These are phyloP conservation scores for Candida sanyaensis DNA, from an alignment of 1,139 yeast genomes.

Conservation along the genomic window DNA sequence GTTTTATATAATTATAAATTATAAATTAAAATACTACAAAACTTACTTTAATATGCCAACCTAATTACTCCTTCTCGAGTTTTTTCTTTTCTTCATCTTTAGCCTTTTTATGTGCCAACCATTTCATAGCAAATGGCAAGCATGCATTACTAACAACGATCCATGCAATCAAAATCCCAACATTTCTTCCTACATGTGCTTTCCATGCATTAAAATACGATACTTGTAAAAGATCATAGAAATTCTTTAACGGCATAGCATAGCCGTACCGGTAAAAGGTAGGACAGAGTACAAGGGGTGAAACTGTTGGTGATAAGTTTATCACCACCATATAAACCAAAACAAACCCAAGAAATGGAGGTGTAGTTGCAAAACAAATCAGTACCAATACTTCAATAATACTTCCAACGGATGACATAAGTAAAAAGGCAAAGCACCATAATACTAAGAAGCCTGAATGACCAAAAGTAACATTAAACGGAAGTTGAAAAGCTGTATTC, in stretches of 20 bases:
- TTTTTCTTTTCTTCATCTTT: no score
- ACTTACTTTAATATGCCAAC: no score
- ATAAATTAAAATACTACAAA: no score
- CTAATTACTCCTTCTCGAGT: no score
- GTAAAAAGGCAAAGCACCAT: conserved; percentile 55
- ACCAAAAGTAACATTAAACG: conserved; percentile 36
- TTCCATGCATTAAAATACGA: conserved; percentile 46
- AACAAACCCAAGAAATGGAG: conserved; percentile 51
- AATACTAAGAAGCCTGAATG: conserved; percentile 60
- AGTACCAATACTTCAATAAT: conserved; percentile 47
- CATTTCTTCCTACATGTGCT: conserved; percentile 46
- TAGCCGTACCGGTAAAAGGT: conserved; percentile 50
- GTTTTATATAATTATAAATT: no score
- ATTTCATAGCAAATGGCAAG: conserved; percentile 41
- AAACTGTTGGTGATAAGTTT: conserved; percentile 50
- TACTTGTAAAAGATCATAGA: conserved; percentile 48
- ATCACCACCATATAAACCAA: conserved; percentile 43
- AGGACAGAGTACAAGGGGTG: conserved; percentile 50
- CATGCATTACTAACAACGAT: conserved; percentile 36
- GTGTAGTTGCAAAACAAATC: conserved; percentile 36
- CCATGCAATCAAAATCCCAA: conserved; percentile 53
- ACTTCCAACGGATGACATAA: conserved; percentile 54
- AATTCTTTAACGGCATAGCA: conserved; percentile 53
- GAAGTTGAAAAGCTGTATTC: conserved; percentile 47
- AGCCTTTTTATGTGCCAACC: conserved; percentile 18